Base-by-base conservation (phyloP, 2,329 filamentous ascomycete genomes). In the Penicillium digitatum region DNA sequence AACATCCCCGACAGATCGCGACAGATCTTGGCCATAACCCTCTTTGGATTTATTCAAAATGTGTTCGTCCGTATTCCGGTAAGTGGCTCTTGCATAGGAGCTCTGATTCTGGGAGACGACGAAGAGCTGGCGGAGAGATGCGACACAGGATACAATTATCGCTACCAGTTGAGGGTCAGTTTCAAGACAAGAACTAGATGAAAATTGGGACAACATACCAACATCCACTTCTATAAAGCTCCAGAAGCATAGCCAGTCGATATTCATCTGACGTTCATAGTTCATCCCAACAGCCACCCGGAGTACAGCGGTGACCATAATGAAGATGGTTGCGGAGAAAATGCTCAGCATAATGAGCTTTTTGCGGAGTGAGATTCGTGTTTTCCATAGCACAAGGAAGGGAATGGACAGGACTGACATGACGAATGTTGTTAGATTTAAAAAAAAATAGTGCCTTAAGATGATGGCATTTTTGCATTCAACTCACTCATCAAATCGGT, bases 201-300 rank as follows among this genome's bases (percentile, higher is more conserved):
- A 10, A 3, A 4, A 9, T 8, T 34, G 3, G 27, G 11, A 32
- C 6, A 18, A 37, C 27, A 32, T 52, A 60, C 56, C 58, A 14
- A 54, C 34, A n/a, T 60, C 48, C 3, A 59, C 56, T 24, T 64
- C 62, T 20, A 64, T 44, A 40, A 56, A 61, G 16, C 54, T 59
- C 62, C 62, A 64, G 18, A 64, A 58, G n/a, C 57, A 59, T 1
- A 60, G 24, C 60, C 60, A 64, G 11, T 55, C 53, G 7, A 61
- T 53, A 40, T 64, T 57, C 11, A 58, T 51, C 12, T 59, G 47
- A 11, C 32, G n/a, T 16, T 61, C 46, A 26, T 53, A 50, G 7
- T 47, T 50, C 37, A 37, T 55, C 7, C 56, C 56, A 16, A 61
- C 46, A 1, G 44, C 51, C 0, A 64, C 60, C 2, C 62, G 58